These are phyloP conservation scores for Teunomyces aglyptinius DNA, from an alignment of 805 yeast genomes.

Conservation along the genomic window DNA sequence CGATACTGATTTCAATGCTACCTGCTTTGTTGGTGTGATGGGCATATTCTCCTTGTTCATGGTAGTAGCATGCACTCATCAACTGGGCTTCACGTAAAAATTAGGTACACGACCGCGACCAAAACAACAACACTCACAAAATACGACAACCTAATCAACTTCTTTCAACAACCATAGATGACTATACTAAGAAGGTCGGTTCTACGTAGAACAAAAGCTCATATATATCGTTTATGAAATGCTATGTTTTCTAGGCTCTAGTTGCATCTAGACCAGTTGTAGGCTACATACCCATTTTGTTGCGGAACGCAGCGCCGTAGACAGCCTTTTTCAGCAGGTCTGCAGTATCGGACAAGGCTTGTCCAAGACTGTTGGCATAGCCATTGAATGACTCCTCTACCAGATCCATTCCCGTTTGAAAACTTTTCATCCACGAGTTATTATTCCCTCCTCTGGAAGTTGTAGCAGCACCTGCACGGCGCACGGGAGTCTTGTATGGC, in stretches of 20 bases:
- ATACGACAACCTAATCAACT: too few relatives aligned
- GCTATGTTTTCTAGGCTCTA: neutral
- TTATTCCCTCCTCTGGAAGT: constrained; percentile 37
- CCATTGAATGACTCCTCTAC: constrained; percentile 56
- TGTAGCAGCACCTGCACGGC: constrained; percentile 29
- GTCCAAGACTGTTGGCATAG: constrained; percentile 54
- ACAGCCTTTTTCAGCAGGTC: constrained; percentile 50
- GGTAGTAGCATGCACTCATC: neutral
- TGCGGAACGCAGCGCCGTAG: constrained; percentile 50
- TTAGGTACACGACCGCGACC: neutral
- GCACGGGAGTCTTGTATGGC: constrained; percentile 49
- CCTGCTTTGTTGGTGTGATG: neutral
- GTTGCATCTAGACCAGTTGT: too few relatives aligned
- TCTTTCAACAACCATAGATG: too few relatives aligned
- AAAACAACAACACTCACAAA: neutral
- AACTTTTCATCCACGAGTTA: constrained; percentile 36
- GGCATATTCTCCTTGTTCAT: constrained; percentile 6
- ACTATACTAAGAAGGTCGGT: too few relatives aligned
- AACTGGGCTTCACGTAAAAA: too few relatives aligned
- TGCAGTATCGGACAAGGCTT: constrained; percentile 50
- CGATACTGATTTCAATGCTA: constrained; percentile 24
- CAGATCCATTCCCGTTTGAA: constrained; percentile 52
- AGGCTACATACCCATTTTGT: constrained; percentile 51
- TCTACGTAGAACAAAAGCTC: too few relatives aligned
- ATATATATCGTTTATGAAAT: too few relatives aligned